Base-by-base conservation (phyloP, 768 basidiomycete species). In the Tremella mesenterica region DNA sequence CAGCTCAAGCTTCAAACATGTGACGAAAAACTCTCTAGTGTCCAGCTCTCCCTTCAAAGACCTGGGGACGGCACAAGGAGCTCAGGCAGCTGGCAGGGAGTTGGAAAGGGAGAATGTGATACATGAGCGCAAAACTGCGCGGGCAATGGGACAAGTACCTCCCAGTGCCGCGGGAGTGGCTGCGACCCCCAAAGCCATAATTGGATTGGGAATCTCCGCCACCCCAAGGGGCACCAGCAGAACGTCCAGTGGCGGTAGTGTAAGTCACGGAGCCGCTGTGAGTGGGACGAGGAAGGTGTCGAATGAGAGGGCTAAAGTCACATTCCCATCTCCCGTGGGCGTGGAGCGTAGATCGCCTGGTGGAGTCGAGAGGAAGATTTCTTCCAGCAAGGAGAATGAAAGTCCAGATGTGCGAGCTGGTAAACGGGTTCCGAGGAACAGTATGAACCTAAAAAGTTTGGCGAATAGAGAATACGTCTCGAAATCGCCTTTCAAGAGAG, bases 1-100 rank as follows among this genome's bases (percentile, higher is more conserved):
- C 4, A 69, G 66, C 38, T 65, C 60, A n/a, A 65, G 60, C 14
- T 75, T 72, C 68, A 75, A 75, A 59, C 74, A 75, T 52, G 69
- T 75, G 31, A 67, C 70, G 13, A 60, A 50, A 29, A 73, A 73
- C 52, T 67, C 65, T 9, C 66, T 75, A 28, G 74, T 75, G 29
- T 67, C 65, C 38, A 73, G 72, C 48, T 71, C 69, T 23, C 65
- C 69, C 0, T 75, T 75, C 70, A 75, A 75, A 48, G 63, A 44
- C 20, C 60, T 56, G 3, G 48, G 49, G 2, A 65, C 67, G 0
- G 48, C 54, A 16, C 67, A 65, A 54, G 61, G 60, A 16, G 56
- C 50, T 29, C 61, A 63, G 38, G 59, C 67, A 13, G 59, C 61
- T 10, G 67, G 67, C 1, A 34, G 64, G 20, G 44, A 50, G 16